Evolutionary conservation across 139 green algal genomes (phyloP), one percentile per base, ranked within the genome.

Genomic region (Tetradesmus lagerheimii): DNA sequence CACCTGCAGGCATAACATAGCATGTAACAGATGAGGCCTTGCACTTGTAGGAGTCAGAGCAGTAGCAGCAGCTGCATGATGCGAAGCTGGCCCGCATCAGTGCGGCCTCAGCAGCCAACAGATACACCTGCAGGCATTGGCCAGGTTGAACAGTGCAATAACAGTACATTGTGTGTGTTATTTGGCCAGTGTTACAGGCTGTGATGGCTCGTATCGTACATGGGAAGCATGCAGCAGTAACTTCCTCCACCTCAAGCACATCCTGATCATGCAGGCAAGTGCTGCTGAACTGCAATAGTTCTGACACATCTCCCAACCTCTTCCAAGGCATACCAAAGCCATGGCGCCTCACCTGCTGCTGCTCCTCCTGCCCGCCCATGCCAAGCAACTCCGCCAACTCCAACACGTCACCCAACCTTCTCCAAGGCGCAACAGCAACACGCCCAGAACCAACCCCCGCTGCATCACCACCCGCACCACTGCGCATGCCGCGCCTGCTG

Each of bases 331-430:
- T 43, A 27, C 31, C 31, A 9, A 62, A 78, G 37, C 31, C 9
- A 37, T 23, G 43, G 45, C 16, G 31, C 34, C 83, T 37, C 83
- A 88, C 83, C 83, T 88, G 43, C 29, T 88, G 43, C 35, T 90
- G 43, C 53, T 83, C 47, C 20, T 84, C 86, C 45, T 53, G 29
- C 6, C 64, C 43, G 31, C 43, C 75, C n/a, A 90, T 50, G 2
- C 86, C 87, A 29, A 90, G 57, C 87, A 90, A 38, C 37, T 35
- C 53, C n/a, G 77, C 87, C 50, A 90, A 11, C 87, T 90, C 87
- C 57, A 90, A 27, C 5, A 86, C 87, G 53, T 86, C 87, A 31
- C 77, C 57, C 78, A 90, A 39, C 39, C 87, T 31, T 12, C 87
- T 47, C 87, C 87, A 90, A 27, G 87, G 87, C 11, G 76, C n/a